Evolutionary conservation across 805 yeast genomes (phyloP), one percentile per base, ranked within the genome.

Genomic region (Candida ovalis): DNA sequence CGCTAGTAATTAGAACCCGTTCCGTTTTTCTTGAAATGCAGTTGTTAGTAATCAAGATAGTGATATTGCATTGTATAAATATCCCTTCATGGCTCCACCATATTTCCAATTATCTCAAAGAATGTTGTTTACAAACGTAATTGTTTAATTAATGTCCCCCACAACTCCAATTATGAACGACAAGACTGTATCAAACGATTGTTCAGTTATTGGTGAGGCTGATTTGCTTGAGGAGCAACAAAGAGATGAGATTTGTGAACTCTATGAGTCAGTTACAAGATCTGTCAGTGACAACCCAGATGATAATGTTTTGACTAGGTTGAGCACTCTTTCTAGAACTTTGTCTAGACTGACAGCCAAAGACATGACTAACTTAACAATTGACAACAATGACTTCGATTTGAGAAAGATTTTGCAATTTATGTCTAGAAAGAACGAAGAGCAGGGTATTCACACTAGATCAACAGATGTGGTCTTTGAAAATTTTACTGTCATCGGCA

Each of bases 391-490:
- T 21, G 72, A 74, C 49, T 74, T 75, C 50, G 74, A 74, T 50
- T 67, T 75, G 48, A 60, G 61, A 17, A 58, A 51, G 40, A 60
- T 73, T 15, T 57, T 78, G 42, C 51, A 64, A 15, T 58, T 63
- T 10, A 66, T 75, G 52, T 69, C 71, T 18, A 55, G 59, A 25
- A 68, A 69, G 33, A 67, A 76, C 4, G 58, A 63, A 15, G 69
- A 69, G 19, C 74, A 75, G 54, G 80, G 80, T 33, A 70, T 77
- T 38, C 66, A 68, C 40, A 15, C 27, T 9, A 35, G 41, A 19
- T 43, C 46, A 17, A 59, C 76, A 8, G 80, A 81, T 51, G 71
- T 78, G 3, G 57, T 65, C 3, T 71, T 75, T 54, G 57, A 66
- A 49, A 64, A 73, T 53, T 59, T 75, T 37, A 59, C 69, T 17